Evolutionary conservation across 768 basidiomycete species (phyloP).

Genomic region (Boletellus sp.): DNA sequence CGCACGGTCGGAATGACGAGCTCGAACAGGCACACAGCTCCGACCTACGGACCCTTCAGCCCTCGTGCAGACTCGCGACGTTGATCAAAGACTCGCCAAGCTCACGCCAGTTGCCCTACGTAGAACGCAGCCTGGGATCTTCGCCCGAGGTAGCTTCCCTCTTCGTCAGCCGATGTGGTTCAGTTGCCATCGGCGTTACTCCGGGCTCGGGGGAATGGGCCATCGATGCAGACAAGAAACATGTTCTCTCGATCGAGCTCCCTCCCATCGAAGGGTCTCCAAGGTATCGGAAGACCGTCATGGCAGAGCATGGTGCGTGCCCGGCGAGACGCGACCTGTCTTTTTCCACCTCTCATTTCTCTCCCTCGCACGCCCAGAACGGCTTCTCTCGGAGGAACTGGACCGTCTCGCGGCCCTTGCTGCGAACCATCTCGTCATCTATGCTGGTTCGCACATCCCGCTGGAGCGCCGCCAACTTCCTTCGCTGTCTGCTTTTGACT

Average conservation of each 20-base stretch:
- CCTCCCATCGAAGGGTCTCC: conserved; percentile 44
- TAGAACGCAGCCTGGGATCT: conserved; percentile 32
- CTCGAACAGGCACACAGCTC: conserved; percentile 61
- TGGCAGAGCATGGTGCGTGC: conserved; percentile 54
- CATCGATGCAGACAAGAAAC: conserved; percentile 41
- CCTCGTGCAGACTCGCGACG: conserved; percentile 47
- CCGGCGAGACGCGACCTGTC: neutral
- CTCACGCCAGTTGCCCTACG: conserved; percentile 61
- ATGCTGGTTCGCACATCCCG: conserved; percentile 49
- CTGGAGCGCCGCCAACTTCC: conserved; percentile 41
- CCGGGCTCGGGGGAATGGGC: conserved; percentile 36
- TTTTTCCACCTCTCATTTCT: conserved; percentile 8
- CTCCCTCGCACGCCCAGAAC: conserved; percentile 33
- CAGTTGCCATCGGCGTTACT: conserved; percentile 42
- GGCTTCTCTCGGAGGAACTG: conserved; percentile 46
- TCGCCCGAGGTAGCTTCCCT: conserved; percentile 37
- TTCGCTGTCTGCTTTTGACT: conserved; percentile 28
- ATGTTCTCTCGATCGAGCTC: conserved; percentile 55
- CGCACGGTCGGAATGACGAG: conserved; percentile 2
- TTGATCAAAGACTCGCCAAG: conserved; percentile 49
- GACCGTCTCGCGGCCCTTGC: conserved; percentile 44
- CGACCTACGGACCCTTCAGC: conserved; percentile 61
- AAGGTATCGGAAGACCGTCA: conserved; percentile 42
- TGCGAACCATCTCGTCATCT: conserved; percentile 64
- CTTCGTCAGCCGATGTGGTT: conserved; percentile 52